Evolutionary conservation across 2,329 filamentous ascomycete species (phyloP), one percentile per base, ranked within the genome.

Genomic region (Hypomyces perniciosus): DNA sequence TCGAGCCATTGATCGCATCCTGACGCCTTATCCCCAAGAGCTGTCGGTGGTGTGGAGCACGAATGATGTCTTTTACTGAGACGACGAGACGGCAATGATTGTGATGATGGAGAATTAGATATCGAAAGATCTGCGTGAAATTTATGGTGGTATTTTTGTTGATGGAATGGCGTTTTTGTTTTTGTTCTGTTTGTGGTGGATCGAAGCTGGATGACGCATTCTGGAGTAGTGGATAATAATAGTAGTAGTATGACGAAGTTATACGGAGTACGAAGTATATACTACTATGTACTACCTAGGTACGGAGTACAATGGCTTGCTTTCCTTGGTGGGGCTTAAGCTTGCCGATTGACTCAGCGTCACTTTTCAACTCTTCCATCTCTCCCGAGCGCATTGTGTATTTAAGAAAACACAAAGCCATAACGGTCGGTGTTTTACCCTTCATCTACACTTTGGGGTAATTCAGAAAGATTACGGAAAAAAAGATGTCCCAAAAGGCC

Each of bases 401-500:
- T n/a, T 9, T 26, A 10, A 26, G 13, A 45, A 20, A 39, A 40
- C 12, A 47, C 27, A 45, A 1, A 40, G 2, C 35, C 29, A 8
- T 12, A 13, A 27, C 35, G 6, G 12, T 8, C 12, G 35, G 35
- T 6, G 12, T 20, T 20, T 20, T 20, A 20, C 20, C 20, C 20
- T 20, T 20, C 20, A 20, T 20, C 20, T 20, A 20, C 20, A 20
- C 20, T 20, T 20, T 20, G 20, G 20, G 20, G 2, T 20, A 20
- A 20, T 20, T 20, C 20, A 20, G 20, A 20, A 20, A 20, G 3
- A 20, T 20, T 20, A 20, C 20, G 20, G 20, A 20, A 20, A 44
- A 12, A 34, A 46, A 29, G 41, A 72, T 70, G 69, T 64, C 70
- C 10, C 70, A 72, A 53, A 68, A 67, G 13, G 34, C 43, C 7